phyloP scores from a whole-genome alignment of 2,329 filamentous ascomycete species.

The Gnomoniopsis smithogilvyi region DNA sequence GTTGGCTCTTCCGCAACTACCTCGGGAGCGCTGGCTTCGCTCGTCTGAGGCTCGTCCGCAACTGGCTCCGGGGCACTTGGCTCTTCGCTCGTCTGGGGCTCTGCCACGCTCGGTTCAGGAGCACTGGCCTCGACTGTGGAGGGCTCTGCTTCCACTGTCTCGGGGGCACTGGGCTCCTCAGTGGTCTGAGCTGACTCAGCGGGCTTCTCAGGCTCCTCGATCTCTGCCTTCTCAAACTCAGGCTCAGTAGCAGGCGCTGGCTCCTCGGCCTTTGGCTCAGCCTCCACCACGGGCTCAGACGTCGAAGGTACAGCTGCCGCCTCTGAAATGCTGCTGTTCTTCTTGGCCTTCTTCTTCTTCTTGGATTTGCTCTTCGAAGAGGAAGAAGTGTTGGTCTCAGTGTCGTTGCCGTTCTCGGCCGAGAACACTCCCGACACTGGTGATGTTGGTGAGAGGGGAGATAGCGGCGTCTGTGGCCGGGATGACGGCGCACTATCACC shows the following conservation, averaged over 20 bases:
- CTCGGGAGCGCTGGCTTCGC: neutral
- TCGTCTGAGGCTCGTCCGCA: neutral
- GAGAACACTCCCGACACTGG: neutral
- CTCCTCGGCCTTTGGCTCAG: neutral
- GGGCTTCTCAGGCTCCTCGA: neutral
- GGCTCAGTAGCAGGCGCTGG: neutral
- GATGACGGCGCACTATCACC: constrained; percentile 8
- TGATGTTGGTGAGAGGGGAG: constrained; percentile 4
- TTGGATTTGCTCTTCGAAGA: constrained; percentile 17
- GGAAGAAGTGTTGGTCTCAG: constrained; percentile 3
- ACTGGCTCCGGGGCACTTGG: neutral
- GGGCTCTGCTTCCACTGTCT: neutral
- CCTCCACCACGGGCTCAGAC: constrained; percentile 7
- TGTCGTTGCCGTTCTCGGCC: neutral
- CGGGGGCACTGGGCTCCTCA: neutral
- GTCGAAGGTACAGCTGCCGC: neutral
- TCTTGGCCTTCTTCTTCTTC: constrained; percentile 18
- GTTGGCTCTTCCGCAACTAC: neutral
- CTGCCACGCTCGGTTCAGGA: neutral
- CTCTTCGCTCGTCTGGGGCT: neutral
- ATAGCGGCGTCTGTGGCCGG: constrained; percentile 9
- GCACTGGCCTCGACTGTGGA: neutral
- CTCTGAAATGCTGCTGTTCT: constrained; percentile 6
- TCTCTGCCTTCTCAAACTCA: neutral
- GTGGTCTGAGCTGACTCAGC: neutral